Evolutionary conservation across 495 filamentous ascomycete species (phyloP).

Genomic region (Aspergillus sparsus): DNA sequence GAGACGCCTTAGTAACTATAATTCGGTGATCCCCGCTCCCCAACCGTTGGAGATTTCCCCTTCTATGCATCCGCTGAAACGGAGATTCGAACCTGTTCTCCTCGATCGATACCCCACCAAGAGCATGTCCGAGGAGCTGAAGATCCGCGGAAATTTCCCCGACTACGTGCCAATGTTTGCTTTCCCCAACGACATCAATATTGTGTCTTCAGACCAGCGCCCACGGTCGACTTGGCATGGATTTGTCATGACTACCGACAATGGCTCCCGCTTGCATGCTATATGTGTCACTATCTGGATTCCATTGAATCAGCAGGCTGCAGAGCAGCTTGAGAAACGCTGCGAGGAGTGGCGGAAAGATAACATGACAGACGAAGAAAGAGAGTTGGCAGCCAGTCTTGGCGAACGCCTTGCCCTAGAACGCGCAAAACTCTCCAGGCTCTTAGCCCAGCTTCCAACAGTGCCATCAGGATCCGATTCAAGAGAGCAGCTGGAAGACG

Average conservation of each 20-base stretch:
- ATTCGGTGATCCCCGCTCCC: conserved; percentile 92
- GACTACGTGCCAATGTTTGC: conserved; percentile 99
- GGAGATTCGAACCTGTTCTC: conserved; percentile 90
- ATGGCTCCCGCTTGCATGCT: conserved; percentile 88
- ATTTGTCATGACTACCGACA: conserved; percentile 94
- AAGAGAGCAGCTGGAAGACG: conserved; percentile 83
- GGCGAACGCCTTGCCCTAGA: conserved; percentile 89
- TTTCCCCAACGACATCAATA: conserved; percentile 96
- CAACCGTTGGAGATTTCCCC: conserved; percentile 85
- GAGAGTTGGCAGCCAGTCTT: conserved; percentile 89
- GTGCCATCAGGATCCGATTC: conserved; percentile 76
- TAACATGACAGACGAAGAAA: conserved; percentile 95
- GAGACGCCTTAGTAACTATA: conserved; percentile 91
- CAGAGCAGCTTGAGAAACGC: conserved; percentile 83
- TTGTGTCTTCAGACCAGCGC: conserved; percentile 91
- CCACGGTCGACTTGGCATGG: conserved; percentile 97
- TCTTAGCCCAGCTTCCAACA: conserved; percentile 78
- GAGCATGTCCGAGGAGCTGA: conserved; percentile 75
- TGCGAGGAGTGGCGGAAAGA: conserved; percentile 92
- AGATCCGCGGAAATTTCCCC: conserved; percentile 83
- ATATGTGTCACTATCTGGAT: conserved; percentile 93
- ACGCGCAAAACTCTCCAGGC: conserved; percentile 82
- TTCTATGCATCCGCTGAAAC: conserved; percentile 94
- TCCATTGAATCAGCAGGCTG: conserved; percentile 75
- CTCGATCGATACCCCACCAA: conserved; percentile 91